Evolutionary conservation across 306 rosid species (phyloP).

Genomic region (Oxytropis ochrocephala): DNA sequence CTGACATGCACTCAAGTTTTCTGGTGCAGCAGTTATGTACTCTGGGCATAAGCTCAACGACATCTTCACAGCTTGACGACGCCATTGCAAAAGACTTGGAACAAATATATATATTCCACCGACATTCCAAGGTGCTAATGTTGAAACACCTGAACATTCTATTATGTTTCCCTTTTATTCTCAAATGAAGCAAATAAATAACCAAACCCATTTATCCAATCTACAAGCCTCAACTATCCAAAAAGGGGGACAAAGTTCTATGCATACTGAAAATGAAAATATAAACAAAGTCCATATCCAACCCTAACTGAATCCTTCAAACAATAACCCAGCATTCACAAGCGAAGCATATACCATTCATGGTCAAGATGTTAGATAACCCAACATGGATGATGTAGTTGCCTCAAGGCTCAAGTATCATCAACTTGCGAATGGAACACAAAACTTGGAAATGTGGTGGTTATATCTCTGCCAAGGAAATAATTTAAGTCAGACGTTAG

Average conservation of each 20-base stretch:
- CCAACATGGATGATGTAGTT: conserved; percentile 18
- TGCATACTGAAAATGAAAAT: neutral
- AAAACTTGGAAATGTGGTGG: conserved; percentile 79
- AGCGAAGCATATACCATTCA: conserved; percentile 12
- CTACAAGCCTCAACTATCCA: conserved; percentile 23
- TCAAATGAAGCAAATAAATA: conserved; percentile 29
- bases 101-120: conserved; percentile 7
- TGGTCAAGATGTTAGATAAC: conserved; percentile 13
- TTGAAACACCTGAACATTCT: conserved; percentile 17
- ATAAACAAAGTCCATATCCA: conserved; percentile 26
- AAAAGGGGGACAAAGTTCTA: conserved; percentile 17
- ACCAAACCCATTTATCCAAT: conserved; percentile 32
- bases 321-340: conserved; percentile 20
- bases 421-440: conserved; percentile 72
- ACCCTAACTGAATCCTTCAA: conserved; percentile 17
- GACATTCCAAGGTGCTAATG: conserved; percentile 14
- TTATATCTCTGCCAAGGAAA: conserved; percentile 58
- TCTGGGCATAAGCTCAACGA: neutral
- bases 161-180: conserved; percentile 22
- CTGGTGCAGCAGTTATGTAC: conserved; percentile 6
- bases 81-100: conserved; percentile 6
- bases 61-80: conserved; percentile 18
- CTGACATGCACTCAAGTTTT: neutral
- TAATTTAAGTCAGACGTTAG: conserved; percentile 3
- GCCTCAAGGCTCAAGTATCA: conserved; percentile 54